phyloP scores from a whole-genome alignment of 441 rosid genomes.

The Daphne laureola region DNA sequence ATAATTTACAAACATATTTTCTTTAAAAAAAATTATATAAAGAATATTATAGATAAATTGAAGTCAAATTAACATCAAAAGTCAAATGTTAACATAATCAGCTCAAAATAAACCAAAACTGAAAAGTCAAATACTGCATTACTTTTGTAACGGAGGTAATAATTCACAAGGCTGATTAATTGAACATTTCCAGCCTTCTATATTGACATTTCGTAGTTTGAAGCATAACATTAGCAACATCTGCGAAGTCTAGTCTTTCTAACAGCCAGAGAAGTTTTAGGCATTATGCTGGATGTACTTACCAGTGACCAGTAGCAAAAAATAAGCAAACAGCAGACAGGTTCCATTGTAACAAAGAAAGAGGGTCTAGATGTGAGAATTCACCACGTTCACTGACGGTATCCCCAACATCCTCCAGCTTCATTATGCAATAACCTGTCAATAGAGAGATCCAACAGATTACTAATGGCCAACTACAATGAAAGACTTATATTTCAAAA shows the following conservation, averaged over 20 bases:
- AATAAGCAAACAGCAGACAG: constrained; percentile 75
- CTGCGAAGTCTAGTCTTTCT: neutral
- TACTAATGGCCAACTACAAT: constrained; percentile 5
- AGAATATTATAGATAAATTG: no score
- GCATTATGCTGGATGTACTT: constrained; percentile 18
- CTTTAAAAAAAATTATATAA: no score
- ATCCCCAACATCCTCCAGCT: constrained; percentile 44
- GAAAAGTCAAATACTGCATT: no score
- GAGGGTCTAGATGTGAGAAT: constrained; percentile 37
- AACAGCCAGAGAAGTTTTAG: no score
- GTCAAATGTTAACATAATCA: no score
- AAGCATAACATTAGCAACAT: neutral
- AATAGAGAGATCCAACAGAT: constrained; percentile 11
- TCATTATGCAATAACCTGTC: constrained; percentile 78
- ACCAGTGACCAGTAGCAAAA: constrained; percentile 93
- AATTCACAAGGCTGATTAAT: constrained; percentile 1
- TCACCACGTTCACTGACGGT: constrained; percentile 16
- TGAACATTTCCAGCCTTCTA: constrained; percentile 1
- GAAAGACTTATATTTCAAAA: no score
- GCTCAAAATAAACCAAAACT: no score
- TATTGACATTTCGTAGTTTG: neutral
- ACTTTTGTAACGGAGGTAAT: neutral
- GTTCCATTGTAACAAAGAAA: constrained; percentile 73
- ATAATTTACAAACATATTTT: no score
- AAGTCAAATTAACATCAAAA: no score